Conservation (phyloP, 176 grass and related monocot genomes). For the Carex kokanica region DNA sequence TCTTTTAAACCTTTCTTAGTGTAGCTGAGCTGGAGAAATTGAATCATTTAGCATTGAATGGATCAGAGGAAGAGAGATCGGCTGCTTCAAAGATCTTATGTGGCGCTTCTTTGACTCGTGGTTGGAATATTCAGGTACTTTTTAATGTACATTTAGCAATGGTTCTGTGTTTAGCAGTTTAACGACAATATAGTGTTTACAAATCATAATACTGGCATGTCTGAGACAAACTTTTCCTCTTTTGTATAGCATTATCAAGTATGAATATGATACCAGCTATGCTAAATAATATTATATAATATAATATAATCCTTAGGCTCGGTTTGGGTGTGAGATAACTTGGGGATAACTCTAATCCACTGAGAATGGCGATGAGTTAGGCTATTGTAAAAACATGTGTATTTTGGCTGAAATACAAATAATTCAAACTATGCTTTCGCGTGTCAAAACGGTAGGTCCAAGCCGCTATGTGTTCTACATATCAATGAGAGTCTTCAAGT, state of each 20-base stretch:
- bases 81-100: slow-evolving; percentile 69
- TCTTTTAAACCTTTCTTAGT: slow-evolving; percentile 32
- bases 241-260: neutral
- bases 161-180: neutral
- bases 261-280: neutral
- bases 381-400: no score
- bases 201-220: neutral
- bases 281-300: neutral
- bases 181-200: neutral
- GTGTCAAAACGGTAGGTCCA: no score
- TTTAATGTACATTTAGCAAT: neutral
- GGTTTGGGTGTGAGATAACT: neutral
- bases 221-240: neutral
- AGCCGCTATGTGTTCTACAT: no score
- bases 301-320: neutral
- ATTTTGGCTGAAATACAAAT: no score
- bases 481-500: neutral
- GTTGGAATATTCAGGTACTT: slow-evolving; percentile 86
- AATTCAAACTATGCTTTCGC: no score
- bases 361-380: neutral
- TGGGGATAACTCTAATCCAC: neutral
- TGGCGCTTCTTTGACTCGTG: slow-evolving; percentile 63
- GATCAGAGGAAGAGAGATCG: slow-evolving; percentile 67
- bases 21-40: slow-evolving; percentile 70
- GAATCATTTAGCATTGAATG: slow-evolving; percentile 57